A percentile compares a stretch with the other conserved stretches of the same genome.
These are phyloP conservation scores for Leccinum griseonigrum DNA, from an alignment of 1,284 basidiomycete genomes.

Conservation along the genomic window DNA sequence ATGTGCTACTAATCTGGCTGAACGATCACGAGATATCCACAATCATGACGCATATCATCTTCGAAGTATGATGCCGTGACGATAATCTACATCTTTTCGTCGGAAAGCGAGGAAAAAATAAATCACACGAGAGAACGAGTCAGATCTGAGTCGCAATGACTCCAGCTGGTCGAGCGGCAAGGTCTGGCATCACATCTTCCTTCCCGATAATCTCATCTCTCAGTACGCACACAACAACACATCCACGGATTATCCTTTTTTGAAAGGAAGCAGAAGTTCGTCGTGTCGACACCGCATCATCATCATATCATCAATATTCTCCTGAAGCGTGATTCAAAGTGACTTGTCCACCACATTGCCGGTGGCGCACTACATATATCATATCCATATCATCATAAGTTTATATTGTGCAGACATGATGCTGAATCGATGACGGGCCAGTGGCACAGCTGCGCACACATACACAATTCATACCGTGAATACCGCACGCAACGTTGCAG, in stretches of 20 bases:
- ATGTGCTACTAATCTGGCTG: background rate
- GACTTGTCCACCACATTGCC: background rate
- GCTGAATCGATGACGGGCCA: background rate
- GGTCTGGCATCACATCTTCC: background rate
- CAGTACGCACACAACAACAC: background rate
- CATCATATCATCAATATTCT: background rate
- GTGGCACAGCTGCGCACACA: background rate
- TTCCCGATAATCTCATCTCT: conserved; percentile 2
- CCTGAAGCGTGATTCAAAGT: background rate
- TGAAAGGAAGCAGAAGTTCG: background rate
- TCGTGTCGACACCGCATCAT: background rate
- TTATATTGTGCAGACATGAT: background rate
- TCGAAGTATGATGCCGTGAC: background rate
- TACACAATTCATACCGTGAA: background rate
- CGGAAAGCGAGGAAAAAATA: background rate
- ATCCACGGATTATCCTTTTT: conserved; percentile 7
- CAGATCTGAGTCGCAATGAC: background rate
- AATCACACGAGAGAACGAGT: background rate
- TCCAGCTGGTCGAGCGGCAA: background rate
- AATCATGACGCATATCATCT: background rate
- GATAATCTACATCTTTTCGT: conserved; percentile 9
- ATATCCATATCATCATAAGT: background rate
- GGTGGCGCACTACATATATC: conserved; percentile 19
- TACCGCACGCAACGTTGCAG: conserved; percentile 1
- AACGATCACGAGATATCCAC: background rate